Evolutionary conservation across 2,329 filamentous ascomycete genomes (phyloP), one percentile per base, ranked within the genome.

Genomic region (Aspergillus sp.): DNA sequence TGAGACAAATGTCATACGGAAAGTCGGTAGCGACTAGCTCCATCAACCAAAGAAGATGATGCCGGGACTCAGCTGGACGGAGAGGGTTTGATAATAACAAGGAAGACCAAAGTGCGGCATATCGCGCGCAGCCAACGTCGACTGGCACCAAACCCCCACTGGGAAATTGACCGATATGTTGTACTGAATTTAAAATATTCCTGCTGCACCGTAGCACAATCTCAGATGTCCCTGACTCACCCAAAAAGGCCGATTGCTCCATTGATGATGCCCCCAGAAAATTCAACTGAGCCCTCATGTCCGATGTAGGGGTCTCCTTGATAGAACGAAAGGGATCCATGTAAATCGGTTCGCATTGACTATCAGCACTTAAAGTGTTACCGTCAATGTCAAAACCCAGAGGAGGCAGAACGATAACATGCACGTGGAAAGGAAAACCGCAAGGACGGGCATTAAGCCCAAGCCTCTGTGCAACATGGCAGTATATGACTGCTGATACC

Each of bases 401-500:
- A 0, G 83, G 81, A 5, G 89, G 83, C 51, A 84, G 80, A 12
- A 98, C 85, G 52, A 96, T 86, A 17, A 86, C 89, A 69, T 96
- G 89, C 13, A 96, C 90, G 70, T 97, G 92, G 62, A 86, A 89
- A 3, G 93, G 91, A 67, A 93, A 90, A 44, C 89, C 87, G 65
- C 90, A 93, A 54, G 90, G 91, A 34, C 86, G 85, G 0, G 93
- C 91, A 64, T 88, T 83, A 47, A 99, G 74, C 2, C 89, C 89
- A 12, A 97, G 71, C 39, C 89, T 83, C 54, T 84, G 82, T 1
- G 91, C 93, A 15, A 98, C 73, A 57, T 86, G 87, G 68, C 89
- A 95, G 75, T 89, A 99, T 61, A 98, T 96, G 59, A 88, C 89
- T 55, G 89, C 89, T 2, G 91, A 95, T 60, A 97, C 89, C 51